Percentiles rank a stretch among this genome's conserved stretches.
phyloP scores from a whole-genome alignment of 192 early-diverging fungal genomes.

The Irineochytrium annulatum region DNA sequence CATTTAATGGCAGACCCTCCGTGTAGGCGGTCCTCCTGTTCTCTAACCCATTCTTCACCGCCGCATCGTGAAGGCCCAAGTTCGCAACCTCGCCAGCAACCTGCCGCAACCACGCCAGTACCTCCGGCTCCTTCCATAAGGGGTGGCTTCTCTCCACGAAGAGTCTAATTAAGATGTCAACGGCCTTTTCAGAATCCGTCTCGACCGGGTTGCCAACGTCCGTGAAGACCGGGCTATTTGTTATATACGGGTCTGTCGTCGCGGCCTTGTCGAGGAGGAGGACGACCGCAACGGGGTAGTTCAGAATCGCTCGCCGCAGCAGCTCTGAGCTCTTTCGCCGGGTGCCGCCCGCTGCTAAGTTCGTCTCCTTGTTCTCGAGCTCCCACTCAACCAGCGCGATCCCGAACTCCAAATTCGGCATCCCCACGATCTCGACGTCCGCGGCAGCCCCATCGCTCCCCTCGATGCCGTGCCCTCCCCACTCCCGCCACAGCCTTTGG shows the following conservation, averaged over 20 bases:
- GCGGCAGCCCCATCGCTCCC: background rate
- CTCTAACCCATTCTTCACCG: background rate
- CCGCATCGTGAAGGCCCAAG: background rate
- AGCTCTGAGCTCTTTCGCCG: constrained; percentile 48
- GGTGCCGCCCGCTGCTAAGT: no score
- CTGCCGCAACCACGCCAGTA: constrained; percentile 40
- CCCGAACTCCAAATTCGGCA: constrained; percentile 76
- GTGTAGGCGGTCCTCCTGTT: constrained; percentile 6
- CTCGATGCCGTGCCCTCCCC: constrained; percentile 30
- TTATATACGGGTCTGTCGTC: constrained; percentile 52
- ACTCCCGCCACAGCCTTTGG: constrained; percentile 38
- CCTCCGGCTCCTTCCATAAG: constrained; percentile 83
- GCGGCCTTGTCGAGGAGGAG: constrained; percentile 63
- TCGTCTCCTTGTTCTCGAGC: constrained; percentile 45
- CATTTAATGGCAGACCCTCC: constrained; percentile 32
- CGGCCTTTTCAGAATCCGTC: constrained; percentile 6
- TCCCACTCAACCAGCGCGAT: constrained; percentile 75
- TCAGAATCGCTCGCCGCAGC: constrained; percentile 65
- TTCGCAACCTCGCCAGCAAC: constrained; percentile 8
- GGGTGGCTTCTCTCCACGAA: constrained; percentile 71
- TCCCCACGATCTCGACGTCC: no score
- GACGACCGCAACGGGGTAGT: constrained; percentile 66
- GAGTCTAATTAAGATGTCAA: constrained; percentile 51
- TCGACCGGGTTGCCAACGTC: constrained; percentile 24
- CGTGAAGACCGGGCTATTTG: constrained; percentile 51